Evolutionary conservation across 2,329 filamentous ascomycete genomes (phyloP).

Genomic region (Trichoderma harzianum): DNA sequence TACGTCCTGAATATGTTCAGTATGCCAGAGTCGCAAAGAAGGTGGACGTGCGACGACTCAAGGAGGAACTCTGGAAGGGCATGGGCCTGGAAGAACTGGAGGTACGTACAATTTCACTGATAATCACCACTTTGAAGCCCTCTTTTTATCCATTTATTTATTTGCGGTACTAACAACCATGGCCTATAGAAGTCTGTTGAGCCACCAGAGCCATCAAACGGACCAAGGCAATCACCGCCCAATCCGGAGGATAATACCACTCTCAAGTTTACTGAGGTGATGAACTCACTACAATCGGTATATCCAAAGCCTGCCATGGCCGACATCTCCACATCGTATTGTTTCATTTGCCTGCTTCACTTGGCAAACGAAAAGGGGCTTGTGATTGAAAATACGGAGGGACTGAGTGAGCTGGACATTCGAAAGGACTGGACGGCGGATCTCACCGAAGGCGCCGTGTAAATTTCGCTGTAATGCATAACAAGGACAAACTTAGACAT

Average conservation of each 20-base stretch:
- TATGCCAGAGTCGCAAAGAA: slow-evolving; percentile 69
- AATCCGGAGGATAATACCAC: slow-evolving; percentile 42
- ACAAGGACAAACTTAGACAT: background rate
- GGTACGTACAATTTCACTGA: slow-evolving; percentile 37
- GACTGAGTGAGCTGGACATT: slow-evolving; percentile 58
- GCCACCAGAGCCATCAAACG: slow-evolving; percentile 28
- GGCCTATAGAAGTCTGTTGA: background rate
- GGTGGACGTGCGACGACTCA: slow-evolving; percentile 65
- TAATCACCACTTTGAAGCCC: background rate
- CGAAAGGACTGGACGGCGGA: slow-evolving; percentile 61
- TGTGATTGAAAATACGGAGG: slow-evolving; percentile 63
- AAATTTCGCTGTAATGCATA: slow-evolving; percentile 5
- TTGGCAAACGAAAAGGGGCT: slow-evolving; percentile 91
- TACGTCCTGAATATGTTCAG: slow-evolving; percentile 66
- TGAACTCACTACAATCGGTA: slow-evolving; percentile 81
- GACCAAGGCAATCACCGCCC: slow-evolving; percentile 28
- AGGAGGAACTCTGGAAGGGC: slow-evolving; percentile 68
- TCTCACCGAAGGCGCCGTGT: slow-evolving; percentile 43
- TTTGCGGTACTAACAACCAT: background rate
- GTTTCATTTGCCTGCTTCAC: slow-evolving; percentile 91
- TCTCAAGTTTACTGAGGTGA: slow-evolving; percentile 85
- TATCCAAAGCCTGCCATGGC: slow-evolving; percentile 84
- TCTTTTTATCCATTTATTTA: background rate
- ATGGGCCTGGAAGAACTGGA: slow-evolving; percentile 55
- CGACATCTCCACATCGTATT: slow-evolving; percentile 89